These are phyloP conservation scores for Neurospora sp. DNA, from an alignment of 495 filamentous ascomycete species.

Conservation along the genomic window DNA sequence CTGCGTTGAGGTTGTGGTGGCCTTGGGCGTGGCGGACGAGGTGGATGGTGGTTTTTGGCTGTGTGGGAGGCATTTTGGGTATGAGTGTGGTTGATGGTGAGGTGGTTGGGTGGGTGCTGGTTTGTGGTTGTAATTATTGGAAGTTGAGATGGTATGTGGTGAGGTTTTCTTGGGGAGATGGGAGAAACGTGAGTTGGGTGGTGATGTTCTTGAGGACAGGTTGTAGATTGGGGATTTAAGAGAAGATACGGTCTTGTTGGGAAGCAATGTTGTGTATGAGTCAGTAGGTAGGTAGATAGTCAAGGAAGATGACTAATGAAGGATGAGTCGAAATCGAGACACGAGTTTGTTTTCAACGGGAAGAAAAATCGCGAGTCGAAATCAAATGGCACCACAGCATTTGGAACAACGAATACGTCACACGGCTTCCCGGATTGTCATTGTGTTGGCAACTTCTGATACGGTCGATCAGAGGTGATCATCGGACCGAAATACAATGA, in stretches of 20 bases:
- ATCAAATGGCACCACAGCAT: not conserved
- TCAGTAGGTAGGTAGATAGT: not conserved
- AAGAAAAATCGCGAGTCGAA: not conserved
- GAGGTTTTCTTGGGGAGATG: not conserved
- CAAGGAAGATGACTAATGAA: not conserved
- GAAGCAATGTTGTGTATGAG: not conserved
- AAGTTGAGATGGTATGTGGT: not conserved
- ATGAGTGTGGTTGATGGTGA: no score
- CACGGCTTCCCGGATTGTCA: not conserved
- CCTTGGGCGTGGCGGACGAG: constrained; percentile 51
- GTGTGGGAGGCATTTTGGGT: no score
- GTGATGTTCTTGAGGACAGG: not conserved
- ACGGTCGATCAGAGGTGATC: not conserved
- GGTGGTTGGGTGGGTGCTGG: not conserved
- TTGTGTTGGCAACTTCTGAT: not conserved
- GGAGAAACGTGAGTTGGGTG: not conserved
- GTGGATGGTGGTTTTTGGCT: constrained; percentile 38
- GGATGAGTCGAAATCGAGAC: not conserved
- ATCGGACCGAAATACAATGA: not conserved
- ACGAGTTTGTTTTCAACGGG: not conserved
- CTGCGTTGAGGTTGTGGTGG: constrained; percentile 67
- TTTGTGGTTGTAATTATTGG: not conserved
- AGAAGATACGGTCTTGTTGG: not conserved
- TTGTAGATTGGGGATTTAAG: not conserved
- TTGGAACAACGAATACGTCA: not conserved